phyloP scores from a whole-genome alignment of 164 flowering plant genomes.

The Chimonanthus salicifolius region DNA sequence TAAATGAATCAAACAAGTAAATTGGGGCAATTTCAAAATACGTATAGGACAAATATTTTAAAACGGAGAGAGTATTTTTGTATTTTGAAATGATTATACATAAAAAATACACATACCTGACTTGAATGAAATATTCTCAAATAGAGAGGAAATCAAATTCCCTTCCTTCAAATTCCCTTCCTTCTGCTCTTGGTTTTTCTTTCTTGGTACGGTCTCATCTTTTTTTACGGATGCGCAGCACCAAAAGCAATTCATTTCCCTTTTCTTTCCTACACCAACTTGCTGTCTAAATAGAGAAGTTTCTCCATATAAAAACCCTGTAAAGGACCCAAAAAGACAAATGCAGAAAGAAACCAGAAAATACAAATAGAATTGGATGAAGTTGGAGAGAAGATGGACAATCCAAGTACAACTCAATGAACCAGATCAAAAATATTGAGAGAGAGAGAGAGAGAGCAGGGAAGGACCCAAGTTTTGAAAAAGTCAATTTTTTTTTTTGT shows the following conservation, averaged over 20 bases:
- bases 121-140: slow-evolving; percentile 61
- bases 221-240: slow-evolving; percentile 27
- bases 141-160: slow-evolving; percentile 30
- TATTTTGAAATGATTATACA: not conserved
- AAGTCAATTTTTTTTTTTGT: no score
- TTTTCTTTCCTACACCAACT: not conserved
- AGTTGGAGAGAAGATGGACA: no score
- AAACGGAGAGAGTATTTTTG: not conserved
- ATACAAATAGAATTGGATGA: no score
- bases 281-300: no score
- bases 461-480: no score
- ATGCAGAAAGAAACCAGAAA: no score
- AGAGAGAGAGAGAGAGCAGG: no score
- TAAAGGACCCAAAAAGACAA: no score
- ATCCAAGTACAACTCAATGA: no score
- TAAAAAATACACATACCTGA: slow-evolving; percentile 31
- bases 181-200: slow-evolving; percentile 31
- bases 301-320: no score
- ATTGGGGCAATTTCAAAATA: not conserved
- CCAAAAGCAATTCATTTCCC: slow-evolving; percentile 44
- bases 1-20: no score
- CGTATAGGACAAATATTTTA: not conserved
- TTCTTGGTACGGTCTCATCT: slow-evolving; percentile 7
- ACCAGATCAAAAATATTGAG: no score
- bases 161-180: slow-evolving; percentile 33